Evolutionary conservation across 352 stramenopile genomes (phyloP).

Genomic region (Phytophthora tentaculata): DNA sequence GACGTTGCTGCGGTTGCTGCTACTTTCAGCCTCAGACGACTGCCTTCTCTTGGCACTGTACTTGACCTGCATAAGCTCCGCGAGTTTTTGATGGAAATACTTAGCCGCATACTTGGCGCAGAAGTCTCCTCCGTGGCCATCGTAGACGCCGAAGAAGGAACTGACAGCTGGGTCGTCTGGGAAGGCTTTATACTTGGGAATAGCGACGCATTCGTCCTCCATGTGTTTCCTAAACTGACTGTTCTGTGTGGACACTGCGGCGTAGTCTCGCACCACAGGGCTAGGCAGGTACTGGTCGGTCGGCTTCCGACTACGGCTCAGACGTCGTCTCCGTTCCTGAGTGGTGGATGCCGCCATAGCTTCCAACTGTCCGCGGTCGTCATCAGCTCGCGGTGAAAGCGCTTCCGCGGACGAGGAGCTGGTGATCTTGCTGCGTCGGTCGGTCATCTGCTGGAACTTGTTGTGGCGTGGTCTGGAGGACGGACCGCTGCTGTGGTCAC

Average conservation of each 20-base stretch:
- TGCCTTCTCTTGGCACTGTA: constrained; percentile 42
- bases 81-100: constrained; percentile 68
- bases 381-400: constrained; percentile 19
- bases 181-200: constrained; percentile 70
- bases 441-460: constrained; percentile 24
- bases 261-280: constrained; percentile 68
- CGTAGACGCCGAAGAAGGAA: constrained; percentile 86
- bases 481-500: constrained; percentile 34
- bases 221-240: constrained; percentile 81
- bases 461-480: constrained; percentile 13
- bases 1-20: constrained; percentile 49
- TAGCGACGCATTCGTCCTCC: constrained; percentile 86
- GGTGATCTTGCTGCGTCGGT: constrained; percentile 29
- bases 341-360: constrained; percentile 7
- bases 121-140: constrained; percentile 82
- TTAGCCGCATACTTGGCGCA: constrained; percentile 81
- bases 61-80: constrained; percentile 49
- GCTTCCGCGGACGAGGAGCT: constrained; percentile 25
- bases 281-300: constrained; percentile 40
- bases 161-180: constrained; percentile 62
- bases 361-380: constrained; percentile 15
- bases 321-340: constrained; percentile 22
- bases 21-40: constrained; percentile 38
- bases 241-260: constrained; percentile 81
- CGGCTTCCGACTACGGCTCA: constrained; percentile 17